phyloP scores from a whole-genome alignment of 148 eudicot genomes.

The Limonium bicolor region DNA sequence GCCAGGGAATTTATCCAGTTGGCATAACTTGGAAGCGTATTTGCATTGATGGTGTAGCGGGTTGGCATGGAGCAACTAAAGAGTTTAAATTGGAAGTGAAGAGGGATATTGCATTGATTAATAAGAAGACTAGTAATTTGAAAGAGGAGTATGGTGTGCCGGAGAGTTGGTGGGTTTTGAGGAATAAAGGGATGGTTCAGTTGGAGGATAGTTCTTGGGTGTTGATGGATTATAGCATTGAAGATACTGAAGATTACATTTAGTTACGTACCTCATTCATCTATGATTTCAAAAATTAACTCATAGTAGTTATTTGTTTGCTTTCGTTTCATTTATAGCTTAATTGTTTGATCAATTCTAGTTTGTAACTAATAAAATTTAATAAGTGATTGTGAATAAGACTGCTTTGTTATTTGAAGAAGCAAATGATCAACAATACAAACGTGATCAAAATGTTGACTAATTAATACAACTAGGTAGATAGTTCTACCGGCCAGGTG shows the following conservation, averaged over 20 bases:
- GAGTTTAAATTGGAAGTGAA: constrained; percentile 42
- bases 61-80: constrained; percentile 24
- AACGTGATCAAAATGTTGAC: too few species aligned
- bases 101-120: constrained; percentile 47
- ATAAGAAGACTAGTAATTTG: constrained; percentile 29
- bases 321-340: too few species aligned
- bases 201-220: constrained; percentile 49
- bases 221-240: constrained; percentile 43
- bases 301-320: too few species aligned
- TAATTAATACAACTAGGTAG: too few species aligned
- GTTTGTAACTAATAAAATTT: too few species aligned
- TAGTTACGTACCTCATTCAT: too few species aligned
- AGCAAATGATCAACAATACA: too few species aligned
- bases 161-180: constrained; percentile 36
- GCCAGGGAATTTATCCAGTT: constrained; percentile 27
- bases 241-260: constrained; percentile 16
- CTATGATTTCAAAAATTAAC: too few species aligned
- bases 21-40: constrained; percentile 69
- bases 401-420: too few species aligned
- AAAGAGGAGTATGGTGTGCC: constrained; percentile 54
- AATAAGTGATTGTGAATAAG: too few species aligned
- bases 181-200: constrained; percentile 77
- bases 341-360: too few species aligned
- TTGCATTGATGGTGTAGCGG: constrained; percentile 79
- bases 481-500: too few species aligned